Evolutionary conservation across 2,329 filamentous ascomycete species (phyloP), one percentile per base, ranked within the genome.

Genomic region (Fusarium incarnatum): DNA sequence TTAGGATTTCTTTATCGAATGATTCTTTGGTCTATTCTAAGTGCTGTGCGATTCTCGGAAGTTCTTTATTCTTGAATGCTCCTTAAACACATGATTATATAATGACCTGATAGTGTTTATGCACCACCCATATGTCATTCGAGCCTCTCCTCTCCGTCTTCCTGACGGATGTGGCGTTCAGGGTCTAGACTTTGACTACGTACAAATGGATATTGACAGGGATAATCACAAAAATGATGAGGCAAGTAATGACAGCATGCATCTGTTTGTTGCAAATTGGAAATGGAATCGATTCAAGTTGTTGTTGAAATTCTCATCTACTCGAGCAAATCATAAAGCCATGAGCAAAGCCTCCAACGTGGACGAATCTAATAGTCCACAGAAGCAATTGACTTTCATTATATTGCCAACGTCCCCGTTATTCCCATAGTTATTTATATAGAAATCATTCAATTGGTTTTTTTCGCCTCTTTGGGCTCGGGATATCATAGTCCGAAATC

Each of bases 401-500:
- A 75, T 69, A 63, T 67, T 56, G 63, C 67, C 73, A 55, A 44
- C 60, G 64, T 56, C 59, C 59, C 57, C 67, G 55, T 60, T 25
- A 37, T 69, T 66, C 61, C 67, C 68, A 18, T 68, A 54, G 41
- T 71, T 67, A 54, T 67, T 68, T 52, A 42, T 45, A 64, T 64
- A 64, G 61, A 67, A 54, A 68, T 73, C 67, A 64, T 76, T 64
- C 64, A 53, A 64, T 64, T 47, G 40, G 61, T 44, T 57, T 62
- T 56, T 60, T 46, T 56, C 57, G 50, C 64, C 52, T 64, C 56
- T 47, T 40, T 42, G 46, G 61, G 56, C 49, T 61, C 59, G 55
- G 61, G 59, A 68, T 64, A 65, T 70, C 71, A 73, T 73, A 59
- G 57, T 68, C 69, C 63, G 64, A 67, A 59, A 54, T 67, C 55